Base-by-base conservation (phyloP, 1,284 basidiomycete species). In the Malassezia nana region DNA sequence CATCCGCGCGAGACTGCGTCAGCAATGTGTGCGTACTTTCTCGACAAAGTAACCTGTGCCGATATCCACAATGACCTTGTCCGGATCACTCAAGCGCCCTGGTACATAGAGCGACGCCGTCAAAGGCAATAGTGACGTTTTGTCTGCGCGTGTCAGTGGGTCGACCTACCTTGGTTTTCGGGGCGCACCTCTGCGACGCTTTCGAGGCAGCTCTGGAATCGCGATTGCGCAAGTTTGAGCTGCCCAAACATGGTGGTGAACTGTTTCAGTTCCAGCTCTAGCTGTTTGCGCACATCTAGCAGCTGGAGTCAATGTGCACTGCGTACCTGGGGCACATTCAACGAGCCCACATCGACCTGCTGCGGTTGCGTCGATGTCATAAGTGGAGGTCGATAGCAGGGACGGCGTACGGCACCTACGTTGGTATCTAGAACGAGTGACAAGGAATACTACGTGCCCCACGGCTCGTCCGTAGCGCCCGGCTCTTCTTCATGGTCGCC, bases 1-100 rank as follows among this genome's bases (percentile, higher is more conserved):
- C 70, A 16, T 65, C 66, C 10, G 58, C 39, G 16, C 66, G 67
- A 20, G 63, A 59, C 64, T 69, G 52, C 13, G 18, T 7, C 16
- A 22, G 16, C 32, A 13, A n/a, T 10, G 18, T 9, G 13, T 12
- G 51, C 79, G 55, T 51, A 89, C 90, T 81, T 95, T 96, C 75
- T 88, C 84, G 16, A 98, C 85, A 69, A 86, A 96, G 77, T 95
- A 98, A 0, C 92, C 92, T 0, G 92, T 96, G 2, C 92, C 92
- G 28, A 98, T 81, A 73, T 98, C 92, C 16, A 98, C 83, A 55
- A 96, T 84, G 44, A 98, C 90, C 62, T 88, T 82, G 45, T 89
- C 84, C 1, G 82, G 75, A 70, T 95, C 86, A 24, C 79, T 79
- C 30, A 96, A 79, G 76, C 84, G 89, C 26, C 91, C 92, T 1